A percentile compares a stretch with the other conserved stretches of the same genome.
phyloP scores from a whole-genome alignment of 2,329 filamentous ascomycete species.

The Xylaria sp. region DNA sequence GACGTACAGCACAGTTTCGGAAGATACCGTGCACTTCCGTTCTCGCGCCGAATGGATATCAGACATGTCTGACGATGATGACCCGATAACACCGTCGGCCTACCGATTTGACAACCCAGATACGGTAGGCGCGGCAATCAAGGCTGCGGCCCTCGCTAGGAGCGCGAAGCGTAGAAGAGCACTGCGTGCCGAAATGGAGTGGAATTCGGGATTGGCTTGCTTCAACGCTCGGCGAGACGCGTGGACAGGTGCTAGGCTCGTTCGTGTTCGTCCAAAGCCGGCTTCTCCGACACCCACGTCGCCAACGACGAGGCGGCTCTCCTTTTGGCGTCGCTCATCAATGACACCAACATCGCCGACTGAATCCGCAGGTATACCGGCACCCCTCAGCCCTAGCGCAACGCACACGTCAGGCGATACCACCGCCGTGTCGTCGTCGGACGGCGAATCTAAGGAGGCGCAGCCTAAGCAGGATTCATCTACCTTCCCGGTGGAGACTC shows the following conservation, averaged over 20 bases:
- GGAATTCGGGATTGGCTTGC: slow-evolving; percentile 82
- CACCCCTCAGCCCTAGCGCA: slow-evolving; percentile 33
- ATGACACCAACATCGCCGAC: slow-evolving; percentile 41
- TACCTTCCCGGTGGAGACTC: slow-evolving; percentile 57
- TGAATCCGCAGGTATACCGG: slow-evolving; percentile 24
- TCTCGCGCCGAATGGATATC: slow-evolving; percentile 60
- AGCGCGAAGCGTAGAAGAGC: slow-evolving; percentile 60
- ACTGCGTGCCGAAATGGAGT: slow-evolving; percentile 66
- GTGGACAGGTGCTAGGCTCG: slow-evolving; percentile 78
- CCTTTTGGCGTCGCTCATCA: slow-evolving; percentile 52
- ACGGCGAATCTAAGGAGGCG: slow-evolving; percentile 43
- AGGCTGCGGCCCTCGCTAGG: slow-evolving; percentile 49
- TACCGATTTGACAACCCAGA: slow-evolving; percentile 57
- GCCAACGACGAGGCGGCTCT: slow-evolving; percentile 50
- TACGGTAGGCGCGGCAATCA: slow-evolving; percentile 47
- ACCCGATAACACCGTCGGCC: slow-evolving; percentile 44
- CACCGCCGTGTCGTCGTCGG: slow-evolving; percentile 46
- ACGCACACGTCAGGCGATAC: slow-evolving; percentile 40
- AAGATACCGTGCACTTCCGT: slow-evolving; percentile 54
- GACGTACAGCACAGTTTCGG: slow-evolving; percentile 48
- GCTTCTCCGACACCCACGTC: slow-evolving; percentile 39
- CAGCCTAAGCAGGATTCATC: slow-evolving; percentile 41
- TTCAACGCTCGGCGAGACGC: slow-evolving; percentile 77
- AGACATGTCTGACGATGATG: slow-evolving; percentile 57
- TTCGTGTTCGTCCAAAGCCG: slow-evolving; percentile 55